These are phyloP conservation scores for Penicillium coprophilum DNA, from an alignment of 495 filamentous ascomycete genomes.

Conservation along the genomic window DNA sequence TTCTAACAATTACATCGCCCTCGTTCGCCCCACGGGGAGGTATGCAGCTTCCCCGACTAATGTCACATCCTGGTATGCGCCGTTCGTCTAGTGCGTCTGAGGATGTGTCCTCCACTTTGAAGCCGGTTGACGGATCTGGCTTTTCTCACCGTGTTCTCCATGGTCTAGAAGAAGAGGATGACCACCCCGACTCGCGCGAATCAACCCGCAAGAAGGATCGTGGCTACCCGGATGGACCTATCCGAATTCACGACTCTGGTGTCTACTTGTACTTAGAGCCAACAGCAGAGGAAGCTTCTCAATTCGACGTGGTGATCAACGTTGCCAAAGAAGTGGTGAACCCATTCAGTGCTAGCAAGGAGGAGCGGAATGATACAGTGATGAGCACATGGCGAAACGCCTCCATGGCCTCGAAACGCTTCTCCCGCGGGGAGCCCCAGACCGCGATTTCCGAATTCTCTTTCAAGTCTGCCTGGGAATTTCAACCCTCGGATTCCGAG, in stretches of 20 bases:
- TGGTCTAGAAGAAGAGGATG: conserved; percentile 69
- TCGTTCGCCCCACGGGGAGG: conserved; percentile 59
- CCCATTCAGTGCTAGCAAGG: conserved; percentile 60
- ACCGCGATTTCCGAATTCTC: conserved; percentile 69
- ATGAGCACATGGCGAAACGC: conserved; percentile 45
- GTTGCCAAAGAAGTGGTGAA: conserved; percentile 93
- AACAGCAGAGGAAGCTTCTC: conserved; percentile 74
- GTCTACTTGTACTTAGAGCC: conserved; percentile 92
- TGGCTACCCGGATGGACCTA: conserved; percentile 88
- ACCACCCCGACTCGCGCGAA: conserved; percentile 70
- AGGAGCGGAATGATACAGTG: conserved; percentile 35
- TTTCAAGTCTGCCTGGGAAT: conserved; percentile 72
- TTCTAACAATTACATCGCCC: conserved; percentile 58
- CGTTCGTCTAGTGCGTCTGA: conserved; percentile 25
- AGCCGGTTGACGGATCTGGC: conserved; percentile 26
- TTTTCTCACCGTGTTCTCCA: conserved; percentile 33
- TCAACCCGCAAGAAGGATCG: conserved; percentile 62
- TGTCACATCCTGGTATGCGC: conserved; percentile 36
- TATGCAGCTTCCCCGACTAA: conserved; percentile 60
- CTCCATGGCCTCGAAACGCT: conserved; percentile 33
- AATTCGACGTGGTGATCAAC: conserved; percentile 92
- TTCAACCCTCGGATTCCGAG: conserved; percentile 25
- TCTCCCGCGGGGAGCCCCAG: conserved; percentile 60
- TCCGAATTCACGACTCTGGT: conserved; percentile 89
- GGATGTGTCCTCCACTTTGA: conserved; percentile 28